Evolutionary conservation across 1,139 yeast species (phyloP).

Genomic region (Hemisphaericaspora xylofermentans): DNA sequence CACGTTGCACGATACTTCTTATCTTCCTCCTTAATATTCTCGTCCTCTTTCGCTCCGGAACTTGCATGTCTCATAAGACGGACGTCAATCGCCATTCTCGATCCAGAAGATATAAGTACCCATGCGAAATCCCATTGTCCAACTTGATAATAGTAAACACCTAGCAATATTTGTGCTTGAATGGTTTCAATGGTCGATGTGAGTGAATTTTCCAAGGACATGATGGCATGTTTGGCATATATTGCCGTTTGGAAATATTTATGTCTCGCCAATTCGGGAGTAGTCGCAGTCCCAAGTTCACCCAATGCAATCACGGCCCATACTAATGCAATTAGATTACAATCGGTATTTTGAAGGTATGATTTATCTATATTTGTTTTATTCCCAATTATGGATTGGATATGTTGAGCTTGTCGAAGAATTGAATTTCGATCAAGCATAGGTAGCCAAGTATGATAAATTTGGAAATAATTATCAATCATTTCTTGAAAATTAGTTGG

Average conservation of each 20-base stretch:
- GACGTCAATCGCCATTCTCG: slow-evolving; percentile 28
- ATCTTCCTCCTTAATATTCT: slow-evolving; percentile 10
- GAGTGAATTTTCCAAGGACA: slow-evolving; percentile 24
- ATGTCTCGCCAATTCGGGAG: slow-evolving; percentile 4
- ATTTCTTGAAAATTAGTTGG: slow-evolving; percentile 17
- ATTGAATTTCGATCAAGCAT: slow-evolving; percentile 21
- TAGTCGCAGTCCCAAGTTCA: slow-evolving; percentile 12
- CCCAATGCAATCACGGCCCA: slow-evolving; percentile 25
- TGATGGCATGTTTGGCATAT: slow-evolving; percentile 22
- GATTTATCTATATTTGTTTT: background rate
- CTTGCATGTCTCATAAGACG: slow-evolving; percentile 20
- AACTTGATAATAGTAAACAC: slow-evolving; percentile 21
- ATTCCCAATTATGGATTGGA: slow-evolving; percentile 7
- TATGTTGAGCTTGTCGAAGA: slow-evolving; percentile 16
- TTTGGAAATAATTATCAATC: slow-evolving; percentile 20
- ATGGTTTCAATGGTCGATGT: slow-evolving; percentile 26
- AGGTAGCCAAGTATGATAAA: slow-evolving; percentile 22
- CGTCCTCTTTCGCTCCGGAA: background rate
- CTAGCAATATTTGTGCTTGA: slow-evolving; percentile 24
- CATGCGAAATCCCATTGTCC: slow-evolving; percentile 29
- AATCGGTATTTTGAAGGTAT: slow-evolving; percentile 16
- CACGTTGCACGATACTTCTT: slow-evolving; percentile 12
- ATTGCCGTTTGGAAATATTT: slow-evolving; percentile 8
- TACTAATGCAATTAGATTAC: slow-evolving; percentile 21
- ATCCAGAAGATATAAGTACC: slow-evolving; percentile 23